These are phyloP conservation scores for Herpotrichia juniperi DNA, from an alignment of 2,329 filamentous ascomycete genomes.

Conservation along the genomic window DNA sequence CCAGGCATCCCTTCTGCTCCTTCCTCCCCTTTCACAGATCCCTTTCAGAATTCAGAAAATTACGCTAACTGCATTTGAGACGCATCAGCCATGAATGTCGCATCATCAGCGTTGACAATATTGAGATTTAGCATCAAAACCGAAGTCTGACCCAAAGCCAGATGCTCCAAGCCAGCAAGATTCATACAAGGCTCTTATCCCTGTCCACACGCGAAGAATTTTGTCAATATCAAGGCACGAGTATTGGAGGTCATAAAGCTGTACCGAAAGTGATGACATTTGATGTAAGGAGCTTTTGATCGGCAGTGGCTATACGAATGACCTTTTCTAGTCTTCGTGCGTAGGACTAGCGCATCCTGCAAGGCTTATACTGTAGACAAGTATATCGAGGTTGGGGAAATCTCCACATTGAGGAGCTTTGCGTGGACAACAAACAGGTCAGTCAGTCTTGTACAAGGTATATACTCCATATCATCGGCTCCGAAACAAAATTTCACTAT, in stretches of 20 bases:
- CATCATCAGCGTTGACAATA: constrained; percentile 2
- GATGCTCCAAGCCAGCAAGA: constrained; percentile 19
- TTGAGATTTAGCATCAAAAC: constrained; percentile 16
- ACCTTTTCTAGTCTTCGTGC: constrained; percentile 28
- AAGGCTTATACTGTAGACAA: constrained; percentile 30
- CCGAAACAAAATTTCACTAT: no score
- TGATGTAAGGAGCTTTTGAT: constrained; percentile 26
- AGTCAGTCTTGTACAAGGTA: background rate
- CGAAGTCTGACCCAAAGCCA: constrained; percentile 10
- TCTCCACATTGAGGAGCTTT: constrained; percentile 26
- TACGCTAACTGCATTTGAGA: constrained; percentile 4
- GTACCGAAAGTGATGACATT: constrained; percentile 25
- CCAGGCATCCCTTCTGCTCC: no score
- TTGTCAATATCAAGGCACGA: constrained; percentile 35
- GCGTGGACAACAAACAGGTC: constrained; percentile 24
- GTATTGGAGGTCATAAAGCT: constrained; percentile 34
- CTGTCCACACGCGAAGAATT: constrained; percentile 28
- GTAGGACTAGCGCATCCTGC: constrained; percentile 29
- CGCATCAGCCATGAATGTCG: constrained; percentile 6
- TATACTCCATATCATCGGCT: no score
- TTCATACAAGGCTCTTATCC: constrained; percentile 22
- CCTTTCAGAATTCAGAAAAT: background rate
- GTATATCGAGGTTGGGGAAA: constrained; percentile 27
- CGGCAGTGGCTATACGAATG: constrained; percentile 29
- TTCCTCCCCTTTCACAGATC: no score